Evolutionary conservation across 2,329 filamentous ascomycete species (phyloP).

Genomic region (Penicillium sp.): DNA sequence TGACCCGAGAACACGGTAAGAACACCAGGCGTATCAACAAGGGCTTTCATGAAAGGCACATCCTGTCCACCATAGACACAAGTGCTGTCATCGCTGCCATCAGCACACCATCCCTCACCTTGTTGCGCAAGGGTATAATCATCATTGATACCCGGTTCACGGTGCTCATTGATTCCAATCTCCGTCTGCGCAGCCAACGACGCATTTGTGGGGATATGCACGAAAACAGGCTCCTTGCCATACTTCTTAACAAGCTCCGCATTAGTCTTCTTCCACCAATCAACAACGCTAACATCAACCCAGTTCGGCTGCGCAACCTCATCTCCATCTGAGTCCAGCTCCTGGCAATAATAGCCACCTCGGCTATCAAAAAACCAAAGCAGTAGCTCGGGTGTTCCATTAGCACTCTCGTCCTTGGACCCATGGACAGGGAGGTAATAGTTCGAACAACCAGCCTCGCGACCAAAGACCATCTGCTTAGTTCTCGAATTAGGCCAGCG

Average conservation of each 20-base stretch:
- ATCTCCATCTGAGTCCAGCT: constrained; percentile 10
- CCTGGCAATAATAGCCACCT: constrained; percentile 54
- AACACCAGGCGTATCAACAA: constrained; percentile 55
- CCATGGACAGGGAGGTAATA: constrained; percentile 54
- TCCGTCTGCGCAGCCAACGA: constrained; percentile 42
- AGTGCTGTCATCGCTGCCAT: constrained; percentile 7
- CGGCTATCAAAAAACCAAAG: constrained; percentile 73
- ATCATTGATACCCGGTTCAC: constrained; percentile 49
- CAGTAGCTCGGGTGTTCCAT: constrained; percentile 44
- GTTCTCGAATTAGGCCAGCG: constrained; percentile 43
- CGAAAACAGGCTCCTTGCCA: constrained; percentile 48
- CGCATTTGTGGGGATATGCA: constrained; percentile 54
- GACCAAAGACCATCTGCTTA: constrained; percentile 41
- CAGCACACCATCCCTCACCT: constrained; percentile 8
- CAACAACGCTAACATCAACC: constrained; percentile 44
- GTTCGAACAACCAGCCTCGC: constrained; percentile 50
- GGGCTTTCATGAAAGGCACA: constrained; percentile 61
- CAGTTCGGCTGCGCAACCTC: constrained; percentile 36
- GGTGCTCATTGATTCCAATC: constrained; percentile 40
- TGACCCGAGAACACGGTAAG: constrained; percentile 64
- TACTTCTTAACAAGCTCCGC: constrained; percentile 29
- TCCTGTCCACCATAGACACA: constrained; percentile 50
- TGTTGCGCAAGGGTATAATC: constrained; percentile 40
- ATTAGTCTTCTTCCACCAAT: constrained; percentile 47
- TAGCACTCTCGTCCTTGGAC: constrained; percentile 42